phyloP scores from a whole-genome alignment of 2,329 filamentous ascomycete species.

The Apiospora kogelbergensis region DNA sequence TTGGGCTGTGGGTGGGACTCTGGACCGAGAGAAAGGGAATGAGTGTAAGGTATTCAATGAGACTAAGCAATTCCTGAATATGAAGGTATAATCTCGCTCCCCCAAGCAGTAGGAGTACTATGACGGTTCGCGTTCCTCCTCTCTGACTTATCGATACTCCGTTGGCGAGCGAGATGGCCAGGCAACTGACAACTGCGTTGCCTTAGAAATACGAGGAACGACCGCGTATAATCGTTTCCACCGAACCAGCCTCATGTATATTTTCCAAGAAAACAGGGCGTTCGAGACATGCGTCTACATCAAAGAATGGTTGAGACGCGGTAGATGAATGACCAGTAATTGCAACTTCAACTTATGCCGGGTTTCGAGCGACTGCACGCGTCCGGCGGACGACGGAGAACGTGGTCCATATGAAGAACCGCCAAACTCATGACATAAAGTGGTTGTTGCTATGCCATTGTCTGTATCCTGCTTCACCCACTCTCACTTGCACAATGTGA shows the following conservation, averaged over 20 bases:
- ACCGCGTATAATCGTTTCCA: background rate
- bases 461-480: background rate
- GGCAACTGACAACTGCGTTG: background rate
- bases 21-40: too few species aligned
- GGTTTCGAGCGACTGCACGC: background rate
- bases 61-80: background rate
- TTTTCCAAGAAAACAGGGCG: background rate
- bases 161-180: background rate
- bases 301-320: background rate
- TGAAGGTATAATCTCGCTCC: background rate
- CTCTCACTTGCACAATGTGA: background rate
- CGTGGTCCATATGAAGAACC: background rate
- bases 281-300: background rate
- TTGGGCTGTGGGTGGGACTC: too few species aligned
- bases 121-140: background rate
- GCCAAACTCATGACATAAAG: background rate
- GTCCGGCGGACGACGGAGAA: background rate
- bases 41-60: background rate
- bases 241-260: background rate
- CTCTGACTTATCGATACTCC: background rate
- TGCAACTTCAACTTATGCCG: background rate
- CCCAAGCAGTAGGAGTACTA: background rate
- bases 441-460: background rate
- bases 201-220: background rate
- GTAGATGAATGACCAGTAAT: background rate